Evolutionary conservation across 2,329 filamentous ascomycete genomes (phyloP), one percentile per base, ranked within the genome.

Genomic region (Triangularia verruculosa): DNA sequence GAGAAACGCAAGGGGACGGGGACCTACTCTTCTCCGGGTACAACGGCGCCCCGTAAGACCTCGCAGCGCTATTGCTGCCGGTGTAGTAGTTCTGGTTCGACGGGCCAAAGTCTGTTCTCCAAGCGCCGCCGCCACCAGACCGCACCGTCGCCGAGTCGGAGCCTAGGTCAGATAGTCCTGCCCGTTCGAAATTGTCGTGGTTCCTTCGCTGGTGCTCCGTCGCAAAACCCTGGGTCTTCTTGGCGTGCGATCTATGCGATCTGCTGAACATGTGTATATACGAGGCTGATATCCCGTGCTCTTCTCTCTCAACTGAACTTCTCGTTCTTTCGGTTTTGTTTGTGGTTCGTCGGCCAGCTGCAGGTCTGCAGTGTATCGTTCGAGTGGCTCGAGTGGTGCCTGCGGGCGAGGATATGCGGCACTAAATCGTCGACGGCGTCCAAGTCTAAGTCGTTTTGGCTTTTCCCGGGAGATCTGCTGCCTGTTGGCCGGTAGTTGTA

Each of bases 251-350:
- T 76, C 78, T 77, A 67, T 76, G 76, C 62, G 78, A 80, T 76
- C 78, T 78, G 76, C 75, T 75, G 71, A 81, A 81, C 79, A 81
- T 81, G 74, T 78, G 77, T 73, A 22, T 52, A 56, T 58, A 56
- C 62, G 34, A 59, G 55, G 64, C 61, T 20, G 39, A 8, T 47
- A 47, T 47, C n/a, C 39, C 20, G n/a, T 43, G n/a, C 34, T 43
- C 34, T 17, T 20, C n/a, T 47, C n/a, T 47, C 9, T 47, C 39
- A 20, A 47, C n/a, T 20, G n/a, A 20, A 20, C 39, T 47, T 47
- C n/a, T 47, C n/a, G n/a, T 17, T 20, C 39, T 47, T 47, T 9
- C 7, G 39, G n/a, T n/a, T 20, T 5, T 47, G 39, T 47, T 20
- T 17, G 4, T 47, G n/a, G 15, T 47, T 11, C 7, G n/a, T 47